Conservation (phyloP, 2,329 filamentous ascomycete species). For the Triangularia setosa region DNA sequence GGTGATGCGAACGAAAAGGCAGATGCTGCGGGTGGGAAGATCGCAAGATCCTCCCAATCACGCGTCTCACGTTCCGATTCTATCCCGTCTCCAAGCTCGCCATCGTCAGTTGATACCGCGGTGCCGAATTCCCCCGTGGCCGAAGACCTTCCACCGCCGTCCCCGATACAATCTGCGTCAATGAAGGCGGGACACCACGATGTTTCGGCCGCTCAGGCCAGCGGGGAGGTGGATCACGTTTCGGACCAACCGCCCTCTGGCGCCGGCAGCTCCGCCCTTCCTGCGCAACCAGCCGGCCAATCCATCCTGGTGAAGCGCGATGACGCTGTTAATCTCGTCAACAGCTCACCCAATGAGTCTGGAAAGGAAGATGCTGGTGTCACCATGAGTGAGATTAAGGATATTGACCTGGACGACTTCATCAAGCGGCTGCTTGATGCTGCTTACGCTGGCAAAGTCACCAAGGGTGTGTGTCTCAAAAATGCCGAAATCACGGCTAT, state of each 20-base stretch:
- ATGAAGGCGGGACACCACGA: conserved; percentile 71
- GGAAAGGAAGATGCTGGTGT: conserved; percentile 54
- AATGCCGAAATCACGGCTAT: conserved; percentile 96
- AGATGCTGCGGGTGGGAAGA: conserved; percentile 69
- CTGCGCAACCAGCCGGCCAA: conserved; percentile 70
- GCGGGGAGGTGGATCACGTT: conserved; percentile 89
- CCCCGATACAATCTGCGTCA: conserved; percentile 75
- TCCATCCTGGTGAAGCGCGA: conserved; percentile 86
- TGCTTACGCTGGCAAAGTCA: conserved; percentile 93
- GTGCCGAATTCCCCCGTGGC: conserved; percentile 43
- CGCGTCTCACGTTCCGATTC: conserved; percentile 45
- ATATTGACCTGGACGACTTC: conserved; percentile 93
- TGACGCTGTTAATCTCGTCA: conserved; percentile 63
- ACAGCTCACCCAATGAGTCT: conserved; percentile 43
- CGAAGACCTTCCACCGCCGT: conserved; percentile 68
- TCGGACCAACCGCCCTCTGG: conserved; percentile 83
- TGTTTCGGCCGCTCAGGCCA: conserved; percentile 74
- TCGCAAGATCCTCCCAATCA: conserved; percentile 48
- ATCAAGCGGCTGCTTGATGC: conserved; percentile 92
- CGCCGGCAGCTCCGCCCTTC: conserved; percentile 51
- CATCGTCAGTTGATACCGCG: conserved; percentile 40
- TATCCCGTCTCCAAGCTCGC: conserved; percentile 37
- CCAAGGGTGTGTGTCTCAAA: conserved; percentile 94
- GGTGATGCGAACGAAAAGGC: conserved; percentile 62
- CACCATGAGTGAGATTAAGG: conserved; percentile 85